Evolutionary conservation across 1,139 yeast genomes (phyloP), one percentile per base, ranked within the genome.

Genomic region (Debaryomycetaceae sp.): DNA sequence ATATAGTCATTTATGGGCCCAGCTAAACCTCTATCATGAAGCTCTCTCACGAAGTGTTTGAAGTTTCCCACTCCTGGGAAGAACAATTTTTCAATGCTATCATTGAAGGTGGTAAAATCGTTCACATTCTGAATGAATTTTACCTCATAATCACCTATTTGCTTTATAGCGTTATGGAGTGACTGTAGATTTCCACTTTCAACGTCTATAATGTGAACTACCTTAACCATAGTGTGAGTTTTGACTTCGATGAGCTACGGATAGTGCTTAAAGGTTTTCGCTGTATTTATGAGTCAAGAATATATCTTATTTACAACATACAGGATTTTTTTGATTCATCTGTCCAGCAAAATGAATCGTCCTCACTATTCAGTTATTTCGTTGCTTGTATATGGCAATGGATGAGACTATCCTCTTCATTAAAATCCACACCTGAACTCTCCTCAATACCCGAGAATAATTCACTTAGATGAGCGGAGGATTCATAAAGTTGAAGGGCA

Each of bases 21-120:
- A 9, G 75, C 80, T 46, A 93, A 80, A 0, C 83, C 80, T 48
- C 87, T 75, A 3, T 71, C 71, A 43, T 75, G 76, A 43, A 93
- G 65, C 54, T 87, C 81, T 44, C 78, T 80, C 49, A 90, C 89
- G 62, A 93, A 91, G 62, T 93, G 98, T 36, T 96, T 99, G 64
- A 82, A 93, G 62, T 90, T 91, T 24, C 99, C 99, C 5, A 93
- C 99, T 24, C 99, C 99, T 11, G 99, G 99, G 37, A 93, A 76
- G 45, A 87, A 72, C 49, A 87, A 67, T 56, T 71, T 80, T 39
- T 72, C 68, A 41, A 85, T 84, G 11, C 68, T 59, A n/a, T 59
- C 47, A 37, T 81, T 63, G 40, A 67, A 66, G 63, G 52, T 40
- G 7, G 50, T 42, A 46, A 73, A 74, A 39, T 73, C 78, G 29